phyloP scores from a whole-genome alignment of 176 grass and related monocot genomes.

The Carex parvula region DNA sequence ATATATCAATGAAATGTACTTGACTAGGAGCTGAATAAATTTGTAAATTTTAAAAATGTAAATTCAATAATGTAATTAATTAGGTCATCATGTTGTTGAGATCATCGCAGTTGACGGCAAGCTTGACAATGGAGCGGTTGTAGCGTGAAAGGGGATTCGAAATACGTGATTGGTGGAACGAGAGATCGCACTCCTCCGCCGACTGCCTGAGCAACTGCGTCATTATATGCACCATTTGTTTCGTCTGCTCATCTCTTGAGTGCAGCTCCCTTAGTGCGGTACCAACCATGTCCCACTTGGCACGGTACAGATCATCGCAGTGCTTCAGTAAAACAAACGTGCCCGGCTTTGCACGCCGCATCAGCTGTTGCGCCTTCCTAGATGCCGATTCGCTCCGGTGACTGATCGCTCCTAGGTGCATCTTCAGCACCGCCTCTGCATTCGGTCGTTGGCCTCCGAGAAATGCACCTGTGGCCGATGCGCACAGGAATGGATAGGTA shows the following conservation, averaged over 20 bases:
- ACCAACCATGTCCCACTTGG: constrained; percentile 8
- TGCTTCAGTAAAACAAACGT: neutral
- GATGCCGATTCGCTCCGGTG: neutral
- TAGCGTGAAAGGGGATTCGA: neutral
- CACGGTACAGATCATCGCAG: neutral
- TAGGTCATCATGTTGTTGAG: constrained; percentile 19
- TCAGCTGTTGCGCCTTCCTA: neutral
- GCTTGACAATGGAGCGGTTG: neutral
- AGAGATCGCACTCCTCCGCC: neutral
- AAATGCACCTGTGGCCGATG: neutral
- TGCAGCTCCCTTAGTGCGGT: neutral
- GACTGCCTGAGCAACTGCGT: neutral
- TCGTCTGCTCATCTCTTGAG: neutral
- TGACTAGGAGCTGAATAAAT: neutral
- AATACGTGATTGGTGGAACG: neutral
- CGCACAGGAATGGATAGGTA: neutral
- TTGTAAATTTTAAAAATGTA: no score
- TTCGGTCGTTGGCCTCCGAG: neutral
- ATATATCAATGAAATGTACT: neutral
- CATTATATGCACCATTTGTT: neutral
- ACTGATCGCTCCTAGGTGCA: neutral
- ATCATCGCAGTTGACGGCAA: neutral
- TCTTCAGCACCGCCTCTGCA: neutral
- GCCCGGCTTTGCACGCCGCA: neutral
- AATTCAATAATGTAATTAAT: neutral